Evolutionary conservation across 2,329 filamentous ascomycete species (phyloP), one percentile per base, ranked within the genome.

Genomic region (Mycogone perniciosa): DNA sequence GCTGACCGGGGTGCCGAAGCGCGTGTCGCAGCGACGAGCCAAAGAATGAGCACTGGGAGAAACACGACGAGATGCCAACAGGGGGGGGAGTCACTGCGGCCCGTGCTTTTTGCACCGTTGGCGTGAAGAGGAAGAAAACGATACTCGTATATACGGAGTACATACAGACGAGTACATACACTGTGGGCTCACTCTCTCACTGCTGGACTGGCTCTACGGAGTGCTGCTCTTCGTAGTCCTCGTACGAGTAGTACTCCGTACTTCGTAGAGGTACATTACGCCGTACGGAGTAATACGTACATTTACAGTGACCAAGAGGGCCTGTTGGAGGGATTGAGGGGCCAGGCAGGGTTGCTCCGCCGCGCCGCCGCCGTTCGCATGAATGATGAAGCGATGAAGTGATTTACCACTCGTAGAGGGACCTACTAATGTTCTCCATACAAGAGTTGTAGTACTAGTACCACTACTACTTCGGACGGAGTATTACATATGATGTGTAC

Each of bases 11-110:
- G 30, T 34, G 42, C 26, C 35, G 29, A 37, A 34, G 45, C 42
- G 47, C 50, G 44, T 56, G 55, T 56, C 53, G 55, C 53, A 55
- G 55, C 20, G 20, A 50, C 48, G 50, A 49, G 44, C 47, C 52
- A 51, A 41, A 55, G 50, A 56, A 46, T 46, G 48, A 31, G 39
- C 47, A 48, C 46, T 29, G 52, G 42, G 51, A 56, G 51, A 57
- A 48, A 51, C 49, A 54, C 31, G 43, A 33, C 46, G 39, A 44
- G 34, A 37, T 44, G 42, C 46, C 33, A 50, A 35, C 48, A 45
- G 43, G 47, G 46, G 49, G 35, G 26, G 29, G 50, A 50, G 45
- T 43, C 42, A 31, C 31, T 44, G 39, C 53, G 55, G 55, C 46
- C 55, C 48, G 55, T 53, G 43, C 54, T 49, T 44, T 7, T 38